Base-by-base conservation (phyloP, 2,329 filamentous ascomycete genomes). In the Fusarium marasasianum region DNA sequence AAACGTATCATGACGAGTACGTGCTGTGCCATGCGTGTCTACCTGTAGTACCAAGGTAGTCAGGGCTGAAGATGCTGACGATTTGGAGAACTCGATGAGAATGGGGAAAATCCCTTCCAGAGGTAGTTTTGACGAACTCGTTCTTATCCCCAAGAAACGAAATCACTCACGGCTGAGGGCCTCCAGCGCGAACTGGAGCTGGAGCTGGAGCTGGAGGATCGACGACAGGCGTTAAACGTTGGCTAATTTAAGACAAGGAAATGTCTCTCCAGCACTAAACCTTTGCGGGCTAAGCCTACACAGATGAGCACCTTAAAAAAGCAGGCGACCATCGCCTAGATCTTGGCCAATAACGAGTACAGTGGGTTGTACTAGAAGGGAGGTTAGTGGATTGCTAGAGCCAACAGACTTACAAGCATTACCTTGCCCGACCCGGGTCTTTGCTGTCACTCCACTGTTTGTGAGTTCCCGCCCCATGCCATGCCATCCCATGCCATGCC, bases 331-430 rank as follows among this genome's bases (percentile, higher is more conserved):
- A 66, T 66, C 60, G 40, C 35, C 48, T 33, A 51, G 11, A 31
- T 26, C 22, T 26, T 15, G 31, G 5, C 60, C 51, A 63, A 63
- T 63, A 22, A 29, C 8, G 5, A 26, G 15, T 10, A 35, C 33
- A 35, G 33, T 35, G 33, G 33, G 33, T 35, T 35, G 14, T 35
- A 26, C 20, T 37, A 12, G 8, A 13, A 37, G 37, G 22, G 14
- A 17, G 51, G 26, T 29, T 51, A 51, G 26, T 29, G 17, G 4
- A 31, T 26, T 45, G 41, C 59, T 70, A 70, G 51, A 70, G 41
- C 67, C 59, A 70, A 70, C 67, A 70, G 59, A 53, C 45, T 70
- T 69, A 69, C 66, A 70, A 47, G 67, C 51, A 69, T 70, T 50
- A 37, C 10, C 31, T 40, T 40, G 67, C 66, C 67, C 66, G 37